A percentile compares a stretch with the other conserved stretches of the same genome.
Evolutionary conservation across 2,329 filamentous ascomycete genomes (phyloP).

Genomic region (Trichoderma asperellum): DNA sequence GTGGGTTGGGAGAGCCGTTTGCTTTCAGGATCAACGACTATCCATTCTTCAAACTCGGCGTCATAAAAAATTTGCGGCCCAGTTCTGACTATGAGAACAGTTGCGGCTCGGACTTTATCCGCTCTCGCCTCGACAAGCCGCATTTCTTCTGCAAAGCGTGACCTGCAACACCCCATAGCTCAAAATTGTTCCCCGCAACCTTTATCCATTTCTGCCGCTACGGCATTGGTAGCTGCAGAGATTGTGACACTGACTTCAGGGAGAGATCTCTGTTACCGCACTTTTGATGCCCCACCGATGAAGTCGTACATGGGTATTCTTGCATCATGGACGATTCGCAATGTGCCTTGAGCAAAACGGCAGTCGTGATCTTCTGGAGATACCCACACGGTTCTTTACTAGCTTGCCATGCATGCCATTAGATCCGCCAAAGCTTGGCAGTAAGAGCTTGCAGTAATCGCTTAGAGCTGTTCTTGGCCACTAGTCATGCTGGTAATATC

Average conservation of each 20-base stretch:
- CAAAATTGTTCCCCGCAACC: neutral
- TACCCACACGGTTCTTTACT: neutral
- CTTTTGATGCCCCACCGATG: neutral
- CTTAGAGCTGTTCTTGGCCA: neutral
- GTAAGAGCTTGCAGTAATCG: neutral
- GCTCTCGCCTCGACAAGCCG: neutral
- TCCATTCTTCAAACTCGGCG: neutral
- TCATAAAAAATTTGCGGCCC: neutral
- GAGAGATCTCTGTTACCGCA: neutral
- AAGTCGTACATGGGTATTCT: neutral
- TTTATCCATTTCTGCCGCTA: neutral
- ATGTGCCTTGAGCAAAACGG: neutral
- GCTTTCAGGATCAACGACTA: too few species aligned
- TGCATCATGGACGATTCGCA: neutral
- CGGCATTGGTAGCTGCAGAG: neutral
- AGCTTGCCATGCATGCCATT: neutral
- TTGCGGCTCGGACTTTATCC: neutral
- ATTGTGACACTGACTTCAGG: neutral
- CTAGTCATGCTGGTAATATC: neutral
- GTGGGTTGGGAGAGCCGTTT: neutral
- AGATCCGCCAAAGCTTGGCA: neutral
- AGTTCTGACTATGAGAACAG: neutral
- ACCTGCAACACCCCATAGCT: neutral
- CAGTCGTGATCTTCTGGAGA: neutral
- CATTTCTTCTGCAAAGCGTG: neutral